Percentiles rank a stretch among this genome's conserved stretches.
Evolutionary conservation across 2,329 filamentous ascomycete genomes (phyloP).

Genomic region (Monosporascus ibericus): DNA sequence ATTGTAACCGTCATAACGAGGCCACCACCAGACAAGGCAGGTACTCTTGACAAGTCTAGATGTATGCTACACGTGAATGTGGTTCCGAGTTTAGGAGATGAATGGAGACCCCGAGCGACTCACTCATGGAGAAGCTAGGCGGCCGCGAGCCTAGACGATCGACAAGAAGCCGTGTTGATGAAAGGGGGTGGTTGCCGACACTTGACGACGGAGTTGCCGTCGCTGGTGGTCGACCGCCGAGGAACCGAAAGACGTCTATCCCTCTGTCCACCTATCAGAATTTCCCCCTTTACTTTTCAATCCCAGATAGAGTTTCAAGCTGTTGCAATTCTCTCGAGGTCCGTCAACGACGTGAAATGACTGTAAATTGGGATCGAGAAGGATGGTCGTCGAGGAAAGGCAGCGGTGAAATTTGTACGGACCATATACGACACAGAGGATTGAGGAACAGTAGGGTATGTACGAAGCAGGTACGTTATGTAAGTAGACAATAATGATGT

Average conservation of each 20-base stretch:
- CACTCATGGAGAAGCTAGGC: constrained; percentile 27
- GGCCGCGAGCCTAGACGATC: constrained; percentile 28
- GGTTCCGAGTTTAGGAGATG: background rate
- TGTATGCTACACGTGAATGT: background rate
- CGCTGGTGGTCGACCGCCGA: background rate
- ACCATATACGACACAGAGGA: background rate
- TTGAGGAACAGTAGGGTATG: background rate
- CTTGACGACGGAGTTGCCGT: constrained; percentile 9
- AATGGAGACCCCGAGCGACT: constrained; percentile 10
- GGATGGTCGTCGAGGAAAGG: background rate
- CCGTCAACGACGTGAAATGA: background rate
- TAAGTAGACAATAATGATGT: background rate
- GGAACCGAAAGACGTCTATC: background rate
- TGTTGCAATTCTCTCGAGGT: background rate
- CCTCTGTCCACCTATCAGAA: background rate
- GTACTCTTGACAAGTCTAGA: background rate
- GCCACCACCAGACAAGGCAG: background rate
- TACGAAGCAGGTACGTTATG: background rate
- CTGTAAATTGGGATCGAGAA: no score
- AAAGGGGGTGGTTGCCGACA: constrained; percentile 14
- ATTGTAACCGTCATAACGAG: background rate
- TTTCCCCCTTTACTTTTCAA: background rate
- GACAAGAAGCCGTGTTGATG: constrained; percentile 16
- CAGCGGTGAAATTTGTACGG: background rate
- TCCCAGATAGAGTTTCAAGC: background rate